A percentile compares a stretch with the other conserved stretches of the same genome.
Conservation (phyloP, 192 early-diverging fungal genomes). For the Coemansia pectinata region DNA sequence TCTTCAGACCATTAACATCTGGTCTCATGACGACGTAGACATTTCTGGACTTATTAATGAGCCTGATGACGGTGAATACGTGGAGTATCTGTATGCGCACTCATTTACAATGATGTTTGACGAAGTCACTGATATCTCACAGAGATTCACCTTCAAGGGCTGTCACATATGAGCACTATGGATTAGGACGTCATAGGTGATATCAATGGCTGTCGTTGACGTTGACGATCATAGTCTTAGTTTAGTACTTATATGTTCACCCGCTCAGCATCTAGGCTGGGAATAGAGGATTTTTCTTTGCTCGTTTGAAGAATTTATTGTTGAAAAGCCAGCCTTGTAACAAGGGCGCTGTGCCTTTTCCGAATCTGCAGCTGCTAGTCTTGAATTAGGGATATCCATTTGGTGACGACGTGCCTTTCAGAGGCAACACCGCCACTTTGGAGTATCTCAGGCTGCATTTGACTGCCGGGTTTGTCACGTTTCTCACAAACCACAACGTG, state of each 20-base stretch:
- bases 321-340: too few relatives aligned
- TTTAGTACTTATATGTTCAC: too few relatives aligned
- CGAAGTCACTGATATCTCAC: too few relatives aligned
- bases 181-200: too few relatives aligned
- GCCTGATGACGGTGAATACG: not conserved
- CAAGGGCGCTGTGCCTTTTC: conserved; percentile 5
- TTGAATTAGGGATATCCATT: not conserved
- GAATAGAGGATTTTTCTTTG: too few relatives aligned
- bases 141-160: too few relatives aligned
- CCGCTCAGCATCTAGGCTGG: too few relatives aligned
- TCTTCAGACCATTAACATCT: not conserved
- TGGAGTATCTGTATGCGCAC: not conserved
- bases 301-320: too few relatives aligned
- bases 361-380: not conserved
- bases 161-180: too few relatives aligned
- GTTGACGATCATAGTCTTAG: too few relatives aligned
- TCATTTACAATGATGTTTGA: too few relatives aligned
- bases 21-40: not conserved
- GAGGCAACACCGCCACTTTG: not conserved
- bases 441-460: not conserved
- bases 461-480: not conserved
- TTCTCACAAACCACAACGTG: not conserved
- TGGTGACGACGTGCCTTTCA: conserved; percentile 4
- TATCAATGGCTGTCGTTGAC: too few relatives aligned
- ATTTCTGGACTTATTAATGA: not conserved